Percentiles rank a stretch among this genome's conserved stretches.
phyloP scores from a whole-genome alignment of 2,329 filamentous ascomycete species.

The Berkeleyomyces basicola region DNA sequence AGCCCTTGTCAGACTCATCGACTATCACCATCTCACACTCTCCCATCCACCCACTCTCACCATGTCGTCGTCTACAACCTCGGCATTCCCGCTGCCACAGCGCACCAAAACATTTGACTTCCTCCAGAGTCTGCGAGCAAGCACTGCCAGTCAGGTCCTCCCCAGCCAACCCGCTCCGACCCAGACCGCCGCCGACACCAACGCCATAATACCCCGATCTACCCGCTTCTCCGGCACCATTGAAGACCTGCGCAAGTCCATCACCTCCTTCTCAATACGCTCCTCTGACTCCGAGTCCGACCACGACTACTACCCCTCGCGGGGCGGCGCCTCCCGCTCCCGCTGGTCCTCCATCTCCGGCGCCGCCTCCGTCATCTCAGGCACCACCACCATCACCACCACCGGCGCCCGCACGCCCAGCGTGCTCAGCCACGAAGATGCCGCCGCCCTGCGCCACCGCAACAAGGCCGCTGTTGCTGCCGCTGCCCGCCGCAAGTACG shows the following conservation, averaged over 20 bases:
- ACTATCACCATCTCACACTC: too few species aligned
- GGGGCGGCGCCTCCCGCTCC: neutral
- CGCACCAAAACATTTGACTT: conserved; percentile 12
- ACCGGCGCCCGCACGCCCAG: neutral
- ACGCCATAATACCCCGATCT: conserved; percentile 7
- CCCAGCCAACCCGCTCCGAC: conserved; percentile 7
- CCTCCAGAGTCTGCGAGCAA: conserved; percentile 9
- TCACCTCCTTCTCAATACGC: conserved; percentile 13
- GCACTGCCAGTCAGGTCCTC: conserved; percentile 2
- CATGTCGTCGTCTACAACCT: conserved; percentile 1
- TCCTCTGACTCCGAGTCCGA: conserved; percentile 12
- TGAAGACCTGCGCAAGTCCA: conserved; percentile 15
- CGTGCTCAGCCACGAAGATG: neutral
- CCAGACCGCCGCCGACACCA: neutral
- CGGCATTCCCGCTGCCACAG: neutral
- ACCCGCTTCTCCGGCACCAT: conserved; percentile 11
- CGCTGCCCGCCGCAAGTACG: conserved; percentile 6
- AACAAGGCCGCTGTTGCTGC: conserved; percentile 1
- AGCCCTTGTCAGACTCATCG: too few species aligned
- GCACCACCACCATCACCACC: neutral
- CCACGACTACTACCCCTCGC: conserved; percentile 10
- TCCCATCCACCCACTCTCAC: neutral
- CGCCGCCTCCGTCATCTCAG: neutral
- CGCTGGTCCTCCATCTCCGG: conserved; percentile 12
- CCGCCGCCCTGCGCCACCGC: neutral